Evolutionary conservation across 148 eudicot species (phyloP), one percentile per base, ranked within the genome.

Genomic region (Camellia japonica): DNA sequence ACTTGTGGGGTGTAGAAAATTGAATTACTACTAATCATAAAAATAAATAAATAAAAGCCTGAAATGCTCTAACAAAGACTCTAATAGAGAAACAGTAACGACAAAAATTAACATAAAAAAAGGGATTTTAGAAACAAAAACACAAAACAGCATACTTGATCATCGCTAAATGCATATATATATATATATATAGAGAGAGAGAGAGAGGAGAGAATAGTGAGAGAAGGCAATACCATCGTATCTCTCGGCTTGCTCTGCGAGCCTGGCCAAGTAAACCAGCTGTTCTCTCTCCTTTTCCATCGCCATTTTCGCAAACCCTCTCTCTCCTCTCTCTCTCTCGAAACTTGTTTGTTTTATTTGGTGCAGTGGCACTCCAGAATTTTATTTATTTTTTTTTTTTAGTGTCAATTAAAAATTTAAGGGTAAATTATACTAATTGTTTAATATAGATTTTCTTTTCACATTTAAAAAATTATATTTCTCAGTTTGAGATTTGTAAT

Each of bases 191-290:
- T 3, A 69, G 0, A 58, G 43, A 9, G 4, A 68, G 5, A 20
- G 12, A 14, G 4, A 23, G 7, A 7, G 46, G 23, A 15, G 42
- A 12, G 6, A 30, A 19, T 49, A 44, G 51, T 15, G 30, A 10
- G 14, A 30, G 42, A 12, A 44, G 60, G 43, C 9, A 19, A 70
- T 83, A 83, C 86, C 88, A 83, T 86, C 88, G 46, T 86, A 83
- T 86, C 88, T 79, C 76, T 86, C 88, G 30, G 88, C 88, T 67
- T 86, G 88, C 76, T 86, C 88, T 5, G 88, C 86, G 55, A 86
- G 88, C 69, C 79, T 83, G 69, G 88, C 88, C 80, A 86, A 81
- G 86, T 83, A 86, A 71, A 86, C 84, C 64, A 61, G 86, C 46
- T 86, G 75, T 79, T 83, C 81, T 72, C 88, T 83, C 83, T 84